Evolutionary conservation across 2,329 filamentous ascomycete genomes (phyloP).

Genomic region (Fusarium tanahbumbuense): DNA sequence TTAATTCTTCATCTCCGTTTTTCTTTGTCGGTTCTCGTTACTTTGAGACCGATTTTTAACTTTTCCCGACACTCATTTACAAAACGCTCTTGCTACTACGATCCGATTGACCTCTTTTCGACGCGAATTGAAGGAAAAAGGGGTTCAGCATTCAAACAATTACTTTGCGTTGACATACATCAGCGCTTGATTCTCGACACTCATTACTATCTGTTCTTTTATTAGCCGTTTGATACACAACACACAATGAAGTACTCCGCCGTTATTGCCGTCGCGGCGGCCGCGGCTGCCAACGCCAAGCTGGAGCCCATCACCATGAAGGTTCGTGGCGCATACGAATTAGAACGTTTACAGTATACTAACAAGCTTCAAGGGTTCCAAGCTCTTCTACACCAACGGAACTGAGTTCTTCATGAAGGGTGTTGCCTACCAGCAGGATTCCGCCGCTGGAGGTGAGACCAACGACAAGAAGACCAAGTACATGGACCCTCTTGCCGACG

Average conservation of each 20-base stretch:
- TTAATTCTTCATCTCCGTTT: conserved; percentile 42
- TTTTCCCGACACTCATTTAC: conserved; percentile 50
- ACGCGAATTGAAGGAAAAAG: conserved; percentile 33
- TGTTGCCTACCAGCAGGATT: conserved; percentile 93
- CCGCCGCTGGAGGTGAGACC: conserved; percentile 65
- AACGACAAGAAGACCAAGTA: conserved; percentile 71
- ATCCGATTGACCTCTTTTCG: conserved; percentile 21
- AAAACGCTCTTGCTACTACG: conserved; percentile 22
- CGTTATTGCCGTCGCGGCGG: conserved; percentile 56
- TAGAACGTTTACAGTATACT: neutral
- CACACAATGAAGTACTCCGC: conserved; percentile 52
- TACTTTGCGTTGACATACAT: conserved; percentile 20
- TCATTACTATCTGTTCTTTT: conserved; percentile 34
- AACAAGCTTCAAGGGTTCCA: conserved; percentile 67
- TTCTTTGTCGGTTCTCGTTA: conserved; percentile 41
- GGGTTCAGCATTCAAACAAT: conserved; percentile 32
- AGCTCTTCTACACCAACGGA: conserved; percentile 88
- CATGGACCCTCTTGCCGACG: conserved; percentile 84
- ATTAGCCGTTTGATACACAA: conserved; percentile 33
- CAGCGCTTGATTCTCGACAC: conserved; percentile 35
- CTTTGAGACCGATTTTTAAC: conserved; percentile 42
- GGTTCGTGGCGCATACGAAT: conserved; percentile 56
- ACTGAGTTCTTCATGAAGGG: conserved; percentile 84
- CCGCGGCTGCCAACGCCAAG: conserved; percentile 55
- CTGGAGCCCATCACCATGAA: conserved; percentile 75